Base-by-base conservation (phyloP, 495 filamentous ascomycete genomes). In the Xylaria curta region DNA sequence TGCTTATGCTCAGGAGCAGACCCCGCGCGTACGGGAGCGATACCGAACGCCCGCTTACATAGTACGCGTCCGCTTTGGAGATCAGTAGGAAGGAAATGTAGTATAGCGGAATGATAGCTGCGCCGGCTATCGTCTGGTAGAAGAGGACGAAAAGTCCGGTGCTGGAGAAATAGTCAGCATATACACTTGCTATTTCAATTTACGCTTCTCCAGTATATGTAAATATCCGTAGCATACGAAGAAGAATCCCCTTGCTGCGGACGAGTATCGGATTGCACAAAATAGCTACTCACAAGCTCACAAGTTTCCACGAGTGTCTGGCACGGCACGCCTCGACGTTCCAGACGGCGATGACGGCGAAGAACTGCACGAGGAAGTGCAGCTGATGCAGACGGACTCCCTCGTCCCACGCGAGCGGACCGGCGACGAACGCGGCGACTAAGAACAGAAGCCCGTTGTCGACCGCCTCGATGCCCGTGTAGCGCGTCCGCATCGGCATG, bases 71-170 rank as follows among this genome's bases (percentile, higher is more conserved):
- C 13, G 49, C 28, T 12, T 21, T 56, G 47, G 68, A 70, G 31
- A 40, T 44, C 19, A 64, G 10, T 17, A 47, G 33, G 62, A 60
- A 46, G n/a, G 62, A 38, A 0, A 72, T 38, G 69, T 76, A 83
- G 73, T 82, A 84, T 3, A 84, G 64, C 12, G 84, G 83, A 24
- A 75, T 78, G 40, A 84, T 72, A 12, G 79, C 58, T 26, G 74
- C 82, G 24, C 80, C 78, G 38, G 81, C 80, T 19, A 73, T 64
- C 19, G 75, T 68, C 69, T 84, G 82, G 72, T 78, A 80, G 40
- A 77, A 36, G 21, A 82, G 40, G 0, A 71, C 74, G 62, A 82
- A 75, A 17, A 81, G 56, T 15, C 72, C 73, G 24, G 78, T 74
- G 53, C 71, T 70, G 56, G 56, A 42, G 31, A 1, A 5, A 46